These are phyloP conservation scores for Whalleya microplaca DNA, from an alignment of 2,329 filamentous ascomycete genomes.

Conservation along the genomic window DNA sequence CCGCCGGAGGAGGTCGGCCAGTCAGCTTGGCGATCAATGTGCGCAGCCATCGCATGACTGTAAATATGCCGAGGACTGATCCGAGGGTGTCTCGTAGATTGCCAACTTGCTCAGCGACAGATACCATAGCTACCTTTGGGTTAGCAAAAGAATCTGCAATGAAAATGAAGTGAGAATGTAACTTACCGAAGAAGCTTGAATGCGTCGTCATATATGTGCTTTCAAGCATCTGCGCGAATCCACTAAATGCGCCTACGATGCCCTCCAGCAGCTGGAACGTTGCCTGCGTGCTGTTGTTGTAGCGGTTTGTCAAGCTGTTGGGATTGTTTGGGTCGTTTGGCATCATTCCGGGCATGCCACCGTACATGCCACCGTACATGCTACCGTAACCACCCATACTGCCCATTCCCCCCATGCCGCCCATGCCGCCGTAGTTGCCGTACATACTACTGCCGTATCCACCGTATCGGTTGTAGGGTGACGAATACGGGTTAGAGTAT, in stretches of 20 bases:
- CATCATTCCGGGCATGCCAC: conserved; percentile 50
- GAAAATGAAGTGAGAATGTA: neutral
- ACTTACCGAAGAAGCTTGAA: conserved; percentile 94
- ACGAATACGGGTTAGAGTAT: conserved; percentile 57
- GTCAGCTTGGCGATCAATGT: conserved; percentile 91
- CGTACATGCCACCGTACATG: conserved; percentile 46
- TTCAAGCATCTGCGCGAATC: conserved; percentile 98
- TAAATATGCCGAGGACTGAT: conserved; percentile 93
- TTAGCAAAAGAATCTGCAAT: conserved; percentile 9
- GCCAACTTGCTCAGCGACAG: conserved; percentile 95
- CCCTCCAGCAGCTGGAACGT: conserved; percentile 99
- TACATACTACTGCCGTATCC: conserved; percentile 43
- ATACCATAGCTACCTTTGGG: conserved; percentile 78
- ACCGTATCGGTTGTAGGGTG: conserved; percentile 41
- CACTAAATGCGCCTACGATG: conserved; percentile 93
- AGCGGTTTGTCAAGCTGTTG: conserved; percentile 92
- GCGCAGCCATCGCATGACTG: conserved; percentile 90
- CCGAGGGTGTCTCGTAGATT: conserved; percentile 92
- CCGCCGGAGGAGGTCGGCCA: conserved; percentile 85
- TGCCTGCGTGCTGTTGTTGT: conserved; percentile 91
- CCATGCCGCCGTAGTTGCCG: conserved; percentile 38
- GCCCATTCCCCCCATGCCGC: conserved; percentile 51
- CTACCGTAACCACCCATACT: conserved; percentile 39
- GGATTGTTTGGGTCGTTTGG: conserved; percentile 77
- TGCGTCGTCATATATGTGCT: conserved; percentile 99